Base-by-base conservation (phyloP, 306 rosid species). In the Pterocarpus macrocarpus region DNA sequence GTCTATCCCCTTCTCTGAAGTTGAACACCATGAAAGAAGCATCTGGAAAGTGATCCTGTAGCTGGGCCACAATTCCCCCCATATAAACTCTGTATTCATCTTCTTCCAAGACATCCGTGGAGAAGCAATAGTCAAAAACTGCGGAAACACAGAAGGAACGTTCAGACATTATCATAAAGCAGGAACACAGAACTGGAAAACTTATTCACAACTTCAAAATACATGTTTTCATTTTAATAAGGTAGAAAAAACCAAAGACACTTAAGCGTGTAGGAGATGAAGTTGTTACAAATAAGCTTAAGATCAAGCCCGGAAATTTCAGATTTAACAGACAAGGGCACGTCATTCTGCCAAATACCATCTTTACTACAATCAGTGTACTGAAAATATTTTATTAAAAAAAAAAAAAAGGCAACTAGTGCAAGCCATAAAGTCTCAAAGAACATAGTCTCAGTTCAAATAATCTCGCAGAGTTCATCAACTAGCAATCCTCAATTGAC, bases 71-170 rank as follows among this genome's bases (percentile, higher is more conserved):
- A 89, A 92, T 92, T 75, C 98, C 91, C 63, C 91, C 97, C 92
- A 90, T 80, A 87, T 93, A 96, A 71, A 68, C 92, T 81, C 84
- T 93, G 81, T 92, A 96, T 82, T 90, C 98, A 69, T 90, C 97
- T 83, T 90, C 99, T 81, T 90, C 97, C 92, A 96, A 86, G 73
- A 87, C 87, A 33, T 92, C 97, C 45, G 94, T 80, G 80, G 98
- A 96, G 93, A 96, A 96, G 89, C 99, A 96, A 80, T 98, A 96
- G 82, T 95, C 98, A 82, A 95, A 95, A 85, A 95, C 99, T 95
- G 88, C 58, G 86, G 82, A 71, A 63, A 69, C 12, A 64, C 5
- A 59, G 57, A 53, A 36, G 7, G 35, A 79, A 72, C n/a, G 59
- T 35, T 75, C 74, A 55, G 63, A 80, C 67, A 36, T 34, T 53